Percentiles rank a stretch among this genome's conserved stretches.
These are phyloP conservation scores for Tolypocladium amazonense DNA, from an alignment of 2,329 filamentous ascomycete genomes.

Conservation along the genomic window DNA sequence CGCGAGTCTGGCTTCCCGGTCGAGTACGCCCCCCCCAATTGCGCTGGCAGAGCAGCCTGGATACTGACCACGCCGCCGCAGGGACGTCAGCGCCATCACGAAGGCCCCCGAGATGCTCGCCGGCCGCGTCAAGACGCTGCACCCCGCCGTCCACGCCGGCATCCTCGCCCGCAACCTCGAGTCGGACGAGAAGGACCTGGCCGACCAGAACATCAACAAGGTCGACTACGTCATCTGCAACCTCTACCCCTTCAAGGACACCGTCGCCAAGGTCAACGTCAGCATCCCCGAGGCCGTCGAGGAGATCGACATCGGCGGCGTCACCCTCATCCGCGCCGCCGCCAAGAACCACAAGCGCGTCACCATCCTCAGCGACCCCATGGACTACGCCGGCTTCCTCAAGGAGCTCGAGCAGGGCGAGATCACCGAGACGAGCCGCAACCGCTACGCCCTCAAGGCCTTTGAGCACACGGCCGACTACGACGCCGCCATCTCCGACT, in stretches of 20 bases:
- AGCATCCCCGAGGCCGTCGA: slow-evolving; percentile 95
- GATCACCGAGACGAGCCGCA: slow-evolving; percentile 74
- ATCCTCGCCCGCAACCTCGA: slow-evolving; percentile 92
- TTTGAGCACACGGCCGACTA: slow-evolving; percentile 98
- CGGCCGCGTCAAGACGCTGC: slow-evolving; percentile 79
- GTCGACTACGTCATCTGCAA: slow-evolving; percentile 97
- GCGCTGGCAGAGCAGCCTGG: too few species aligned
- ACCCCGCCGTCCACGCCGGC: slow-evolving; percentile 81
- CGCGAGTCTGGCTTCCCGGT: slow-evolving; percentile 92
- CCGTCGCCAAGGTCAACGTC: slow-evolving; percentile 91
- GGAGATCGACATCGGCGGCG: slow-evolving; percentile 97
- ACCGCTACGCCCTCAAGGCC: slow-evolving; percentile 88
- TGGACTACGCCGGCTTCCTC: slow-evolving; percentile 89
- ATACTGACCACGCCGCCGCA: slow-evolving; percentile 23
- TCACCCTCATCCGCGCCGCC: slow-evolving; percentile 89
- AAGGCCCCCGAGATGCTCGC: slow-evolving; percentile 94
- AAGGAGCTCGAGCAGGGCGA: slow-evolving; percentile 81
- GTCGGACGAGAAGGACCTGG: slow-evolving; percentile 93
- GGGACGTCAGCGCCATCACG: slow-evolving; percentile 95
- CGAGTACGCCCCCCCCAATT: slow-evolving; percentile 53
- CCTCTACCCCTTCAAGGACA: slow-evolving; percentile 98
- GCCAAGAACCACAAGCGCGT: slow-evolving; percentile 97
- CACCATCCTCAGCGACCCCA: slow-evolving; percentile 88
- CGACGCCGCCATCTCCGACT: slow-evolving; percentile 86
- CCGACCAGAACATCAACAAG: slow-evolving; percentile 89